Evolutionary conservation across 805 yeast genomes (phyloP).

Genomic region (Myxozyma sirexii): DNA sequence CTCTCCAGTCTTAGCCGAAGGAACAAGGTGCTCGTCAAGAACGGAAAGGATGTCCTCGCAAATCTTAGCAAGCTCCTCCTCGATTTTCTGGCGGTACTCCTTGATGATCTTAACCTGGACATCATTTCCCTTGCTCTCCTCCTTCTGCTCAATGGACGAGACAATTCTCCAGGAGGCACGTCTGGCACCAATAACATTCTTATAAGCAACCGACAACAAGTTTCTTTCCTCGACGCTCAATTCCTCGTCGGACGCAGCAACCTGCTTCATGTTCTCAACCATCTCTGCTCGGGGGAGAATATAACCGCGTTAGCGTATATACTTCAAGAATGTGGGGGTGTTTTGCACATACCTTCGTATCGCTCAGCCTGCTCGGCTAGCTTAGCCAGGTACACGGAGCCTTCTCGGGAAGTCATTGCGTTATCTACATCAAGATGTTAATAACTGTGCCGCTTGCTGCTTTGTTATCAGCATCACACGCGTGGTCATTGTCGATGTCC

Average conservation of each 20-base stretch:
- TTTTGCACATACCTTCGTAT: slow-evolving; percentile 82
- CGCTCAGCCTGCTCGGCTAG: slow-evolving; percentile 99
- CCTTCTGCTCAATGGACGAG: slow-evolving; percentile 96
- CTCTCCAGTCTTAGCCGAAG: slow-evolving; percentile 94
- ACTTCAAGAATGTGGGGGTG: background rate
- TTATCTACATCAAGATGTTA: background rate
- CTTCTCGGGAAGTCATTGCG: slow-evolving; percentile 53
- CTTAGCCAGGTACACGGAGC: slow-evolving; percentile 93
- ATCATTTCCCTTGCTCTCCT: slow-evolving; percentile 93
- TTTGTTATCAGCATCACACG: background rate
- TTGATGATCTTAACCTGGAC: slow-evolving; percentile 86
- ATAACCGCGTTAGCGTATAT: background rate
- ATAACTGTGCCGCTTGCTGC: background rate
- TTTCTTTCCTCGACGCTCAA: slow-evolving; percentile 97
- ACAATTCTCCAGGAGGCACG: slow-evolving; percentile 99
- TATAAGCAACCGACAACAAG: slow-evolving; percentile 94
- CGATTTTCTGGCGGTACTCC: slow-evolving; percentile 93
- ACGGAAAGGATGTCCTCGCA: slow-evolving; percentile 92
- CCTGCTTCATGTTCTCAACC: slow-evolving; percentile 96
- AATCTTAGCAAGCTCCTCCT: slow-evolving; percentile 85
- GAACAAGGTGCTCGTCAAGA: slow-evolving; percentile 84
- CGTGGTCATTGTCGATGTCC: background rate
- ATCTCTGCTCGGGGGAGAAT: slow-evolving; percentile 27
- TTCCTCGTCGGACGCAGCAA: slow-evolving; percentile 94
- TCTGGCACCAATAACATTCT: slow-evolving; percentile 97